These are phyloP conservation scores for Penicillium atrosanguineum DNA, from an alignment of 495 filamentous ascomycete genomes.

Conservation along the genomic window DNA sequence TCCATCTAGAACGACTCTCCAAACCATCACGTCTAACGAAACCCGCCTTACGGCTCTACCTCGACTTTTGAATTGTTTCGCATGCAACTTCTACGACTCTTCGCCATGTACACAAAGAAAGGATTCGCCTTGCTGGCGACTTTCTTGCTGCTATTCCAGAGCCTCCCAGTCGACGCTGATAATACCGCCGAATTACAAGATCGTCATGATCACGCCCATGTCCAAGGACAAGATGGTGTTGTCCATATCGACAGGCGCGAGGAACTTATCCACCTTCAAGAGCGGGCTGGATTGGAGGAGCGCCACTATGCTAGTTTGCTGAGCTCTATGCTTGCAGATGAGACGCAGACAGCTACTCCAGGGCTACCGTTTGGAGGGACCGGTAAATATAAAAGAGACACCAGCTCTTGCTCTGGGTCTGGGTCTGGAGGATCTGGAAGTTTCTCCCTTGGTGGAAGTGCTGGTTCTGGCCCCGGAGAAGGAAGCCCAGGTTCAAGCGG, in stretches of 20 bases:
- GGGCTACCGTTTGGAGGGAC: neutral
- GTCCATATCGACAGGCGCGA: neutral
- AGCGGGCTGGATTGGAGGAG: neutral
- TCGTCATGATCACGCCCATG: neutral
- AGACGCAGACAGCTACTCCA: neutral
- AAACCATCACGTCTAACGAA: neutral
- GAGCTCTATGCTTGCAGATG: neutral
- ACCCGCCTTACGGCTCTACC: neutral
- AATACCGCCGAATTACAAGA: neutral
- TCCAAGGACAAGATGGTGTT: neutral
- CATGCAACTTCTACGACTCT: neutral
- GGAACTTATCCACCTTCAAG: neutral
- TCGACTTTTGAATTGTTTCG: neutral
- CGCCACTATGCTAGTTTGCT: neutral
- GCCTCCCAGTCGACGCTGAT: constrained; percentile 8
- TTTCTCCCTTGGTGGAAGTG: neutral
- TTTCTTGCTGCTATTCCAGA: constrained; percentile 16
- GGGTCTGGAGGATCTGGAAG: neutral
- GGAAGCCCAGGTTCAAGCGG: neutral
- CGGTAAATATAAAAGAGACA: neutral
- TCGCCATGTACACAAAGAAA: constrained; percentile 18
- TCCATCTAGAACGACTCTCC: neutral
- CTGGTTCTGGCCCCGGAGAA: neutral
- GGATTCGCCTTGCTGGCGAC: constrained; percentile 16
- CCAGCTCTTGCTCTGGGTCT: neutral